Conservation (phyloP, 2,329 filamentous ascomycete species). For the Fusarium sp. region DNA sequence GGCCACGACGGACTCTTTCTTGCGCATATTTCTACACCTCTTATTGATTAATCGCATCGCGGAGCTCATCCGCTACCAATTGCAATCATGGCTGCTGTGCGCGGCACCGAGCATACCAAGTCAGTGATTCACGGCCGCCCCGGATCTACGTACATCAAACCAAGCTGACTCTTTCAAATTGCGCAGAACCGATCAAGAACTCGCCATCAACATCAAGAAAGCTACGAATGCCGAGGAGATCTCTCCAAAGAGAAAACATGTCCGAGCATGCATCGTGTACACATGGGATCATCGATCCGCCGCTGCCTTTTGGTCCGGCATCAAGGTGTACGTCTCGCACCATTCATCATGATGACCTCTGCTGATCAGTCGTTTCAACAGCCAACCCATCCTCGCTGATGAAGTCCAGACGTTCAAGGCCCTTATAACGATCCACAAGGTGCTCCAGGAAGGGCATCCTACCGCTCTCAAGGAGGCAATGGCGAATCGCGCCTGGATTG, state of each 20-base stretch:
- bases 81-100: constrained; percentile 46
- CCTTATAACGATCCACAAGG: constrained; percentile 96
- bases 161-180: constrained; percentile 26
- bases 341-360: constrained; percentile 11
- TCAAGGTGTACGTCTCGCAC: constrained; percentile 85
- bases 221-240: constrained; percentile 74
- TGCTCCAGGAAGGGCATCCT: constrained; percentile 95
- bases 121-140: constrained; percentile 36
- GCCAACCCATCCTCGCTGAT: constrained; percentile 96
- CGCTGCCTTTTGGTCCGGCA: constrained; percentile 93
- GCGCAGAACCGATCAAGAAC: constrained; percentile 71
- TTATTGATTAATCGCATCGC: constrained; percentile 17
- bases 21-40: constrained; percentile 11
- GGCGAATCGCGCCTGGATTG: constrained; percentile 88
- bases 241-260: constrained; percentile 85
- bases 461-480: constrained; percentile 88
- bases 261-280: constrained; percentile 96
- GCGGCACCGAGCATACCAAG: constrained; percentile 51
- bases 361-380: constrained; percentile 49
- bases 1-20: constrained; percentile 14
- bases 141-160: constrained; percentile 6
- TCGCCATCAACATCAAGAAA: constrained; percentile 75
- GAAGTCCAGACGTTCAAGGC: constrained; percentile 99
- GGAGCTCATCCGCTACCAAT: constrained; percentile 30
- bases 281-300: constrained; percentile 99